Base-by-base conservation (phyloP, 2,329 filamentous ascomycete genomes). In the Fonsecaea multimorphosa region DNA sequence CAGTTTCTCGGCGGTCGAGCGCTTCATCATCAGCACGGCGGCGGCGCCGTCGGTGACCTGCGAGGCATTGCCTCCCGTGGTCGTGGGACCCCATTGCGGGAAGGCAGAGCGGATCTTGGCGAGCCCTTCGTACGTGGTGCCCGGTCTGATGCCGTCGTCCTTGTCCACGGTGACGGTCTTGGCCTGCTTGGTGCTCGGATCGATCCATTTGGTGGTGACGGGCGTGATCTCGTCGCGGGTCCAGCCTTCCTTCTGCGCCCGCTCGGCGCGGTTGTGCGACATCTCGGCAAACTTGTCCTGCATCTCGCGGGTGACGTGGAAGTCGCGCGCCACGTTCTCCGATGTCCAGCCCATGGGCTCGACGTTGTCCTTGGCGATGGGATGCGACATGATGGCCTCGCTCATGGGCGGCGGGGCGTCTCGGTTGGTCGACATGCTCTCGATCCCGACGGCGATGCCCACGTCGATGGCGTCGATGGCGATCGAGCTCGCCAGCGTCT, bases 1-100 rank as follows among this genome's bases (percentile, higher is more conserved):
- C 51, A 97, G 88, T 79, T 90, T 88, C 75, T 91, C 86, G 66
- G 94, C 94, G 67, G 90, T 94, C 70, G 91, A 93, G 63, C 94
- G 91, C 85, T 95, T 95, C 94, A 98, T 98, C 66, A 99, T 85
- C 58, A 98, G 86, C 6, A 98, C 94, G 54, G 94, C 95, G 29
- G 95, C 94, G 19, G 95, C 95, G 71, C 95, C 95, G 81, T 99
- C 92, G 36, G 92, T 95, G 77, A 99, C 92, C 81, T 98, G 95
- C 58, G 89, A 93, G 31, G 95, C 94, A 79, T 98, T 99, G 73
- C 95, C 95, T 63, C 92, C 95, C 83, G 98, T 94, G 80, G 98
- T 98, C 74, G 86, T 89, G 19, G 38, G 67, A 46, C 94, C 94
- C 75, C 94, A 90, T 80, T 96, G 92, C 70, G 92, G 88, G 76